These are phyloP conservation scores for Psilocybe tampanensis DNA, from an alignment of 768 basidiomycete species.

Conservation along the genomic window DNA sequence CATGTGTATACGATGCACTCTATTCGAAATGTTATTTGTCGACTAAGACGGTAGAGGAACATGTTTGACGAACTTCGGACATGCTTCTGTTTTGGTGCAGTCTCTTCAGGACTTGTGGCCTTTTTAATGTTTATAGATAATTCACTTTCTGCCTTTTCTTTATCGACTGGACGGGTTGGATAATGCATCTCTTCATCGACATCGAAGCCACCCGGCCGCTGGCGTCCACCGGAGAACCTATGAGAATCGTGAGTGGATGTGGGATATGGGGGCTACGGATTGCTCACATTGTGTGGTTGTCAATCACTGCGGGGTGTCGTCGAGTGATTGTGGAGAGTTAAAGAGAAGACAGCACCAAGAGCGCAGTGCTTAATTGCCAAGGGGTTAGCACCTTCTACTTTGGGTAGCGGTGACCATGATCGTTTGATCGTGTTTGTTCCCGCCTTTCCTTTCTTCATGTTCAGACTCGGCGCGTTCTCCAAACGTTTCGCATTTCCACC, in stretches of 20 bases:
- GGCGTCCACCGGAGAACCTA: conserved; percentile 40
- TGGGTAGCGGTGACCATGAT: not conserved
- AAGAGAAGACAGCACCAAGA: not conserved
- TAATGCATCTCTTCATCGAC: conserved; percentile 87
- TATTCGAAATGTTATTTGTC: conserved; percentile 33
- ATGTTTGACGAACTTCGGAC: conserved; percentile 74
- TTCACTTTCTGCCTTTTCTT: conserved; percentile 96
- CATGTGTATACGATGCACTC: conserved; percentile 99
- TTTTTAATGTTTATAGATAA: conserved; percentile 97
- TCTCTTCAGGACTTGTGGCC: conserved; percentile 93
- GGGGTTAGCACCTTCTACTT: not conserved
- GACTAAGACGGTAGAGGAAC: not conserved
- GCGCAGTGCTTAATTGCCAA: conserved; percentile 1
- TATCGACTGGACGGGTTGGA: conserved; percentile 97
- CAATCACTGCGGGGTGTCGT: not conserved
- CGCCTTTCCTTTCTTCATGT: conserved; percentile 8
- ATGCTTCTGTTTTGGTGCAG: conserved; percentile 98
- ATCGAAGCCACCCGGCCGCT: conserved; percentile 53
- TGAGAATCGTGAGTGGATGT: not conserved
- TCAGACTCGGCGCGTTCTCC: conserved; percentile 15
- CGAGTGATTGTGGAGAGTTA: not conserved
- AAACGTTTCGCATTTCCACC: conserved; percentile 14
- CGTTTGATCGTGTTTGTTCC: conserved; percentile 19
- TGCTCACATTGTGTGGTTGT: conserved; percentile 3
- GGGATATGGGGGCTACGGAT: not conserved